Evolutionary conservation across 768 basidiomycete species (phyloP).

Genomic region (Phaffia australis): DNA sequence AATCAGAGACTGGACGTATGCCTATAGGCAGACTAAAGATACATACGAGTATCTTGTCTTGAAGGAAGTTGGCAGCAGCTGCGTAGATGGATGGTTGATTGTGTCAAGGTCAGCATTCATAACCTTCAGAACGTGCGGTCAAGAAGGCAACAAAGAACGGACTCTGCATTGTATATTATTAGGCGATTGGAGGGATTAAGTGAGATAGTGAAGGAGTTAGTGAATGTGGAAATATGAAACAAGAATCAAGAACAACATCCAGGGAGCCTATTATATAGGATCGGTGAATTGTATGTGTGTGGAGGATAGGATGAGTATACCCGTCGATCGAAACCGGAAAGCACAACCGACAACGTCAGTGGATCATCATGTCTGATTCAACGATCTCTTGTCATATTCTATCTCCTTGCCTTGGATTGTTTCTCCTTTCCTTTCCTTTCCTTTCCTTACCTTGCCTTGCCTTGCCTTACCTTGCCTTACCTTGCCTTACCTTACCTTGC

Average conservation of each 20-base stretch:
- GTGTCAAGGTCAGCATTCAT: too few species aligned
- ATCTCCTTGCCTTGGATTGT: too few species aligned
- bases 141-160: not conserved
- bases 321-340: not conserved
- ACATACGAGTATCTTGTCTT: slow-evolving; percentile 21
- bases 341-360: too few species aligned
- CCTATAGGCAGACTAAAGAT: not conserved
- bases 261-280: too few species aligned
- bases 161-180: too few species aligned
- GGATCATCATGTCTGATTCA: not conserved
- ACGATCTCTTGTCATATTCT: too few species aligned
- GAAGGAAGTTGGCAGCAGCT: slow-evolving; percentile 20
- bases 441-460: too few species aligned
- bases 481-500: too few species aligned
- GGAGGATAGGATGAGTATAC: not conserved
- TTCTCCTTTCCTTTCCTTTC: too few species aligned
- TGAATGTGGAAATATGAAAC: not conserved
- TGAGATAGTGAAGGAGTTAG: not conserved
- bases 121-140: not conserved
- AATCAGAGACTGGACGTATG: not conserved
- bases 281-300: not conserved
- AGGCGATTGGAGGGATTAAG: not conserved
- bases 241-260: not conserved
- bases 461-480: too few species aligned
- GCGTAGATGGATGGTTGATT: slow-evolving; percentile 9